Conservation (phyloP, 306 rosid species). For the Glycyrrhiza uralensis region DNA sequence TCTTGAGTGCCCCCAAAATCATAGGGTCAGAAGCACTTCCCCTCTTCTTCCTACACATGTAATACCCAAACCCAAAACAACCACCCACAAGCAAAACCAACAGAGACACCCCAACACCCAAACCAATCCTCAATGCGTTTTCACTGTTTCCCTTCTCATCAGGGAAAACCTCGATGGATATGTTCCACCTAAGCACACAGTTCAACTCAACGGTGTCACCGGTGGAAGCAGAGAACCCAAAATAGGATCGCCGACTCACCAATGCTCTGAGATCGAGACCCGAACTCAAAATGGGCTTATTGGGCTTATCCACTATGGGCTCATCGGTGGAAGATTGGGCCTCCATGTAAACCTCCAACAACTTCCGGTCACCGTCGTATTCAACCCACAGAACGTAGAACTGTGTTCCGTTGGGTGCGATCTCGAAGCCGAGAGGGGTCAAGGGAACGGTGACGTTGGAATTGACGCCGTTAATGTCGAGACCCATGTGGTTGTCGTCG, state of each 20-base stretch:
- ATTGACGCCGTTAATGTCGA: conserved; percentile 49
- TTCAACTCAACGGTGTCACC: conserved; percentile 47
- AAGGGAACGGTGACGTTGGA: conserved; percentile 39
- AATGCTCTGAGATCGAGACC: conserved; percentile 28
- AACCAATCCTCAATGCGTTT: conserved; percentile 27
- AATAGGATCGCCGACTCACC: conserved; percentile 39
- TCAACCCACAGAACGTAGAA: conserved; percentile 54
- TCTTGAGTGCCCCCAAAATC: conserved; percentile 62
- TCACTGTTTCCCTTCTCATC: neutral
- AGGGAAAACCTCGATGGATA: conserved; percentile 48
- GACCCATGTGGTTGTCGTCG: conserved; percentile 62
- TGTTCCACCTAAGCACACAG: conserved; percentile 66
- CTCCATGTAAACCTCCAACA: conserved; percentile 41
- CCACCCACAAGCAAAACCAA: conserved; percentile 13
- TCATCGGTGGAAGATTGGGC: neutral
- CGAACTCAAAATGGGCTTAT: conserved; percentile 33
- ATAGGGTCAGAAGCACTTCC: conserved; percentile 17
- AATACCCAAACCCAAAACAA: conserved; percentile 13
- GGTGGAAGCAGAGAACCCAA: conserved; percentile 75
- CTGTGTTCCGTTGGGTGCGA: conserved; percentile 33
- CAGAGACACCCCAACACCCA: conserved; percentile 45
- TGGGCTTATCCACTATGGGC: conserved; percentile 39
- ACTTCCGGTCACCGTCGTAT: conserved; percentile 41
- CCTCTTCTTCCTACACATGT: conserved; percentile 13
- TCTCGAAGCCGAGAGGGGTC: conserved; percentile 30